Evolutionary conservation across 2,329 filamentous ascomycete species (phyloP).

Genomic region (Karstenula rhodostoma): DNA sequence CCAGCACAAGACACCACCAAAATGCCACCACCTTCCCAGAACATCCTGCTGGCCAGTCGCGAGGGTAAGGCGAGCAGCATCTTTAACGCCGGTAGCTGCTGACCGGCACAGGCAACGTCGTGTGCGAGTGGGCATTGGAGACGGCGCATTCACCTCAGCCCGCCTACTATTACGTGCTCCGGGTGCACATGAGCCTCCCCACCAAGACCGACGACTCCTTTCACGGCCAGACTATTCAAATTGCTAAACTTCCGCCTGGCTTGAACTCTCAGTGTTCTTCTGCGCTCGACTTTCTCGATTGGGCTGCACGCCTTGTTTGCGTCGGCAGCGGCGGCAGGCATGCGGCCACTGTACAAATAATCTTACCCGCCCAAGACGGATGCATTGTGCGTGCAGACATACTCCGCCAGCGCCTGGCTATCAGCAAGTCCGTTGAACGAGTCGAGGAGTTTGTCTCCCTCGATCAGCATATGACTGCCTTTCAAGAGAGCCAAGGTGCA

Average conservation of each 20-base stretch:
- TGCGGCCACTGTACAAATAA: neutral
- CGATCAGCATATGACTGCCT: neutral
- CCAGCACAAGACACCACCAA: neutral
- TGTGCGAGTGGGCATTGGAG: neutral
- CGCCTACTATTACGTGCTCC: neutral
- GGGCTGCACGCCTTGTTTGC: neutral
- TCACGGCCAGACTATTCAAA: neutral
- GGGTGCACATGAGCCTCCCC: neutral
- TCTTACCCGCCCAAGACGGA: neutral
- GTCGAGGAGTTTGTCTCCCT: neutral
- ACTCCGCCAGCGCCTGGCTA: neutral
- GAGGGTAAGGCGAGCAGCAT: neutral
- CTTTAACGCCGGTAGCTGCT: neutral
- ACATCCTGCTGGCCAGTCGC: neutral
- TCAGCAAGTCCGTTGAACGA: neutral
- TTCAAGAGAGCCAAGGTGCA: neutral
- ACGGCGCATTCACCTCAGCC: neutral
- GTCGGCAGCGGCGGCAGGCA: neutral
- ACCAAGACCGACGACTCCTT: neutral
- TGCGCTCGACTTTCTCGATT: neutral
- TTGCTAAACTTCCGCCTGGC: neutral
- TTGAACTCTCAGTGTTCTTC: neutral
- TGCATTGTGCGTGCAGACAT: neutral
- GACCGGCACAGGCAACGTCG: neutral
- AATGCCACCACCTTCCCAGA: neutral